phyloP scores from a whole-genome alignment of 2,329 filamentous ascomycete genomes.

The Fusarium oxysporum region DNA sequence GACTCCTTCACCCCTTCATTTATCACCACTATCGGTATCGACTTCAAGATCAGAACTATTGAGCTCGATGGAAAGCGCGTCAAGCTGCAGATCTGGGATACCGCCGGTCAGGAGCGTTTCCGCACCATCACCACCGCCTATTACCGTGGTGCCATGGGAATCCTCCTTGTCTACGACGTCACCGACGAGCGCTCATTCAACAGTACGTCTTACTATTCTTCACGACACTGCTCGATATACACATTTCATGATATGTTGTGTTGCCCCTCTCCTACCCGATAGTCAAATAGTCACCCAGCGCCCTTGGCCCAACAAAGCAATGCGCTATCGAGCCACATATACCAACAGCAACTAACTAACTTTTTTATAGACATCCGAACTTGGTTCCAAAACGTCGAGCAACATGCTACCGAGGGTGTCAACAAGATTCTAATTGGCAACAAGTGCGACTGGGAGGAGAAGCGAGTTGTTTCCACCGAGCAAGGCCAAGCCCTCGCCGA shows the following conservation, averaged over 20 bases:
- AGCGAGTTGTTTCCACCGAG: conserved; percentile 92
- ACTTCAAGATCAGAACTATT: conserved; percentile 99
- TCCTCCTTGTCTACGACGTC: conserved; percentile 97
- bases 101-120: conserved; percentile 97
- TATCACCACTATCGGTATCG: conserved; percentile 99
- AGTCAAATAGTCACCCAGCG: not conserved
- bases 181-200: conserved; percentile 96
- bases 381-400: conserved; percentile 99
- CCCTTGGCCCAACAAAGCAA: conserved; percentile 8
- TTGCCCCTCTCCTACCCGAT: not conserved
- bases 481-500: conserved; percentile 93
- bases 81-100: conserved; percentile 99
- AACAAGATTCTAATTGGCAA: conserved; percentile 99
- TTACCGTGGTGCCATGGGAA: conserved; percentile 98
- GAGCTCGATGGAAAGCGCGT: conserved; percentile 98
- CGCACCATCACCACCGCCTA: conserved; percentile 98
- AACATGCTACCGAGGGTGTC: conserved; percentile 97
- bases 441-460: conserved; percentile 99
- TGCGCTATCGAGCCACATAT: conserved; percentile 7
- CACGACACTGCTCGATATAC: not conserved
- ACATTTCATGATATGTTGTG: not conserved
- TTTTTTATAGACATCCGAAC: conserved; percentile 86
- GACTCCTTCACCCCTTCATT: conserved; percentile 98
- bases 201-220: conserved; percentile 68
- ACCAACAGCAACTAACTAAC: conserved; percentile 17